These are phyloP conservation scores for Carex parvula DNA, from an alignment of 176 grass and related monocot genomes.

Conservation along the genomic window DNA sequence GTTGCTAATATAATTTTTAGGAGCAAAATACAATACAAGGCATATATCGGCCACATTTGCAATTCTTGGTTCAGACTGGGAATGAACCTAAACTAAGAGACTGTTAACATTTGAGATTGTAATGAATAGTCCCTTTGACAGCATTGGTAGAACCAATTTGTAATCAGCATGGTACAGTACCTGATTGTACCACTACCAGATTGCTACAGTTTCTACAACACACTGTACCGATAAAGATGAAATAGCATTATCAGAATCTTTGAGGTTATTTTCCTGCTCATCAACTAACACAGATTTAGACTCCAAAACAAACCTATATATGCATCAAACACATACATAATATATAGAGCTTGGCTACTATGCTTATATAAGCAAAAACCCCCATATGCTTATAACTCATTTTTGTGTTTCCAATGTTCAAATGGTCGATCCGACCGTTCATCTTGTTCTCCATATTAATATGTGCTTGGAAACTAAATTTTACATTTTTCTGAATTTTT, in stretches of 20 bases:
- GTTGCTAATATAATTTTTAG: neutral
- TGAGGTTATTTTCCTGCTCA: slow-evolving; percentile 80
- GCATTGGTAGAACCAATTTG: neutral
- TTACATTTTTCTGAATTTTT: too few species aligned
- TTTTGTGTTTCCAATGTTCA: too few species aligned
- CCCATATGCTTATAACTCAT: too few species aligned
- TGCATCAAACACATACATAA: neutral
- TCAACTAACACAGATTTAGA: slow-evolving; percentile 63
- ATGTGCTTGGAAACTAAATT: too few species aligned
- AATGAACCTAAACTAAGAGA: neutral
- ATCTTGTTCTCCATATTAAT: too few species aligned
- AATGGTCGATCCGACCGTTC: too few species aligned
- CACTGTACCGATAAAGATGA: too few species aligned
- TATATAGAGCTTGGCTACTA: too few species aligned
- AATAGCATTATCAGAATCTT: slow-evolving; percentile 51
- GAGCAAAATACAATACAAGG: neutral
- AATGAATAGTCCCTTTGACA: neutral
- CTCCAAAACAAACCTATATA: slow-evolving; percentile 69
- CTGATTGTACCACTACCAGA: neutral
- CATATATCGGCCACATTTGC: neutral
- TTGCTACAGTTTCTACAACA: neutral
- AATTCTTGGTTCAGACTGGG: neutral
- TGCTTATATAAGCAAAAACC: too few species aligned
- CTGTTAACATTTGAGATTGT: neutral
- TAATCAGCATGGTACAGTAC: neutral